Conservation (phyloP, 768 basidiomycete species). For the Agaricus bisporus region DNA sequence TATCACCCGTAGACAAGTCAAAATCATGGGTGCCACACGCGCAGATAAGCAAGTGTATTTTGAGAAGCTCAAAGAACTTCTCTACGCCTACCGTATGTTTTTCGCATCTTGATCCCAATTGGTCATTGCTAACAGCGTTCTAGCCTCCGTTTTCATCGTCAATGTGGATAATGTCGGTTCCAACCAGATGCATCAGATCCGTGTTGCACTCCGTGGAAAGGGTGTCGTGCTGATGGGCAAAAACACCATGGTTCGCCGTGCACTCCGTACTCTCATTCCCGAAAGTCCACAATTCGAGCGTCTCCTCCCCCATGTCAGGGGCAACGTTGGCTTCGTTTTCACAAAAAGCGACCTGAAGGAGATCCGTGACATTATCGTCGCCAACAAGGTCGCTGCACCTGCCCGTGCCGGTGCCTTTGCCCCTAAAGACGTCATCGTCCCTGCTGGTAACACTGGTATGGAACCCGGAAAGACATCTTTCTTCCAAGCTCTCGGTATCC, state of each 20-base stretch:
- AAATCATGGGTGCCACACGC: conserved; percentile 86
- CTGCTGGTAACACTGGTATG: conserved; percentile 99
- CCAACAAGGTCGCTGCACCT: conserved; percentile 98
- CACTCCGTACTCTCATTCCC: conserved; percentile 82
- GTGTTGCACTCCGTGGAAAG: conserved; percentile 91
- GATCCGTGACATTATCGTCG: conserved; percentile 83
- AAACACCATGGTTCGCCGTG: conserved; percentile 99
- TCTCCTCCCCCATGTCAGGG: conserved; percentile 91
- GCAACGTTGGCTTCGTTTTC: conserved; percentile 99
- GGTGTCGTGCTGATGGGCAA: conserved; percentile 99
- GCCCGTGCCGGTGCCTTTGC: conserved; percentile 98
- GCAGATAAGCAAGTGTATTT: conserved; percentile 92
- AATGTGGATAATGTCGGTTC: conserved; percentile 99
- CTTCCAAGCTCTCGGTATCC: conserved; percentile 99
- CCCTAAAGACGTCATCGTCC: conserved; percentile 86
- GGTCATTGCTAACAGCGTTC: conserved; percentile 4
- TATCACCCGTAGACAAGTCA: conserved; percentile 20
- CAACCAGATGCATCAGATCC: conserved; percentile 99
- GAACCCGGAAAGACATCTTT: conserved; percentile 99
- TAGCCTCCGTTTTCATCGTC: conserved; percentile 97
- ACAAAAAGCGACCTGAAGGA: conserved; percentile 91
- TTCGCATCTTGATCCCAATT: background rate
- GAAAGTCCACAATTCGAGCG: conserved; percentile 94
- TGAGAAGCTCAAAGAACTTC: conserved; percentile 86
- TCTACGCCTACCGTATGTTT: conserved; percentile 79